phyloP scores from a whole-genome alignment of 768 basidiomycete genomes.

The Mycena polygramma region DNA sequence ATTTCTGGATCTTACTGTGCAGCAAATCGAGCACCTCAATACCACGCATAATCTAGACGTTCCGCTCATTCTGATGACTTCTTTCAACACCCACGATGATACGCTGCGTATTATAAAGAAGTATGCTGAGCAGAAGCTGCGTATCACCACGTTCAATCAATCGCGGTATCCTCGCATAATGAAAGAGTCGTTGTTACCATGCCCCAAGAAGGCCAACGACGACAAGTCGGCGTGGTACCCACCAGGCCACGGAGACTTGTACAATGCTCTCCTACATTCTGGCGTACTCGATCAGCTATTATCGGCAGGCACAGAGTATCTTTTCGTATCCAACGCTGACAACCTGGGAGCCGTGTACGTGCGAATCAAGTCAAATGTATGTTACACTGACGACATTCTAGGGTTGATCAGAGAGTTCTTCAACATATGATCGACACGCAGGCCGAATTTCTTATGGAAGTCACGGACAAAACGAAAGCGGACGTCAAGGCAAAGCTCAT shows the following conservation, averaged over 20 bases:
- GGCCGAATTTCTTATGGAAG: slow-evolving; percentile 95
- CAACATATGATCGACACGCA: slow-evolving; percentile 86
- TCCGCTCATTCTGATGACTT: slow-evolving; percentile 97
- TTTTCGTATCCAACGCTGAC: slow-evolving; percentile 98
- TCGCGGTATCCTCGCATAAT: slow-evolving; percentile 94
- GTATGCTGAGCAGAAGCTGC: slow-evolving; percentile 93
- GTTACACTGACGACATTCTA: slow-evolving; percentile 37
- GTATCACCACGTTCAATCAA: slow-evolving; percentile 93
- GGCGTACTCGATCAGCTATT: slow-evolving; percentile 92
- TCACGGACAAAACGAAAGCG: slow-evolving; percentile 97
- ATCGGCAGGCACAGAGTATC: slow-evolving; percentile 93
- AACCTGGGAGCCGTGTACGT: slow-evolving; percentile 92
- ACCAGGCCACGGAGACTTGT: slow-evolving; percentile 96
- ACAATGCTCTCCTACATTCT: slow-evolving; percentile 90
- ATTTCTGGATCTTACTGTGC: slow-evolving; percentile 93
- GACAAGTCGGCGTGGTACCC: slow-evolving; percentile 97
- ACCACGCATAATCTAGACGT: slow-evolving; percentile 86
- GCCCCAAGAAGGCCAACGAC: slow-evolving; percentile 79
- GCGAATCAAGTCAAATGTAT: not conserved
- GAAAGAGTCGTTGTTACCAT: slow-evolving; percentile 91
- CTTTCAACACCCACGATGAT: slow-evolving; percentile 98
- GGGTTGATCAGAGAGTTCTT: slow-evolving; percentile 86
- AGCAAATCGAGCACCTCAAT: slow-evolving; percentile 97
- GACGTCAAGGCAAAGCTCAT: slow-evolving; percentile 62
- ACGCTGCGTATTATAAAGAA: slow-evolving; percentile 97